phyloP scores from a whole-genome alignment of 139 green algal genomes.

The Chlorella sp. region DNA sequence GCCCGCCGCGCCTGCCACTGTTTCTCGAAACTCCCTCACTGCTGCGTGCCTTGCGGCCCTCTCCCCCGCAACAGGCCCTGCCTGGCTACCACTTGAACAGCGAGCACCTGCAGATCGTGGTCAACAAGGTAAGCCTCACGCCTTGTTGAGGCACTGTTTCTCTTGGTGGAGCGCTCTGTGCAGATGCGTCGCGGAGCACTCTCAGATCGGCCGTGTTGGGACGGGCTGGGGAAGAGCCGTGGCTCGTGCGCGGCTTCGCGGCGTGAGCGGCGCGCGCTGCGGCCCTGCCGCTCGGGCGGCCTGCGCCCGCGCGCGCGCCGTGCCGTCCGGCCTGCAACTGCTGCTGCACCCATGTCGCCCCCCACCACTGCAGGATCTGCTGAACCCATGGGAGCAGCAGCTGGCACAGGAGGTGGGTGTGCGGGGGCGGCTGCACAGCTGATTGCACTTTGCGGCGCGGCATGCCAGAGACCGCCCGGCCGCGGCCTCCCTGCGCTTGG shows the following conservation, averaged over 20 bases:
- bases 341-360: no score
- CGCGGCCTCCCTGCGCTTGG: no score
- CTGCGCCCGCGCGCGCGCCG: no score
- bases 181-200: not conserved
- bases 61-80: not conserved
- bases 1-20: not conserved
- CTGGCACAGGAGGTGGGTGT: slow-evolving; percentile 32
- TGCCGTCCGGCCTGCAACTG: not conserved
- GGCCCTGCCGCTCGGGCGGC: not conserved
- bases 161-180: not conserved
- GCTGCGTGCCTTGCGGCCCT: not conserved
- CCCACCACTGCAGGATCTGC: slow-evolving; percentile 17
- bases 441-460: no score
- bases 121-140: not conserved
- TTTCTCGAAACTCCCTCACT: not conserved
- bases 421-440: no score
- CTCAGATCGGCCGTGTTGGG: not conserved
- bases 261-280: not conserved
- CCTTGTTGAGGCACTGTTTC: no score
- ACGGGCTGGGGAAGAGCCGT: not conserved
- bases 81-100: not conserved
- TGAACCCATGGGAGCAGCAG: slow-evolving; percentile 29
- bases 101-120: slow-evolving; percentile 15
- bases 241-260: not conserved
- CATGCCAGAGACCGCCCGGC: no score